A percentile compares a stretch with the other conserved stretches of the same genome.
Conservation (phyloP, 2,329 filamentous ascomycete genomes). For the Epichloe uncinata region DNA sequence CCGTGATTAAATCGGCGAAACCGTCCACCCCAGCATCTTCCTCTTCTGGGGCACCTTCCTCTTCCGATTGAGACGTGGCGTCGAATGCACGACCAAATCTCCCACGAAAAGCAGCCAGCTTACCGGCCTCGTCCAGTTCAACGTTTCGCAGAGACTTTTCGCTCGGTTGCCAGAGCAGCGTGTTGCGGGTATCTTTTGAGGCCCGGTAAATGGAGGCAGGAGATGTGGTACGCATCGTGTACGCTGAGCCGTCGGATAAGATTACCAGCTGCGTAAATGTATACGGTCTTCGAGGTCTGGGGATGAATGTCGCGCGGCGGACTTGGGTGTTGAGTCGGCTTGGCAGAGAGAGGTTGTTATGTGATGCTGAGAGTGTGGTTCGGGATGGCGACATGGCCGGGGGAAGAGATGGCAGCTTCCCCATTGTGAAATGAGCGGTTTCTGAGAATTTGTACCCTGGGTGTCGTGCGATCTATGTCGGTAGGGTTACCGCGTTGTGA, state of each 20-base stretch:
- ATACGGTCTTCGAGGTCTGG: constrained; percentile 83
- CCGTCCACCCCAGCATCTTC: constrained; percentile 14
- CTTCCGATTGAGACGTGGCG: constrained; percentile 26
- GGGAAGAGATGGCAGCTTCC: constrained; percentile 15
- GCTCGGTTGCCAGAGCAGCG: constrained; percentile 79
- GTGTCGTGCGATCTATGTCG: neutral
- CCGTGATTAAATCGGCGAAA: constrained; percentile 38
- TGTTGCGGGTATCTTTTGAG: constrained; percentile 78
- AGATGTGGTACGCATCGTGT: constrained; percentile 63
- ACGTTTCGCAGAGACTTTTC: constrained; percentile 71
- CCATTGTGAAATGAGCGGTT: constrained; percentile 12
- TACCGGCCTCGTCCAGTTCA: constrained; percentile 89
- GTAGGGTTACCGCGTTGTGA: neutral
- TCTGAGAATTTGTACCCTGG: neutral
- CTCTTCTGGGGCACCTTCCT: constrained; percentile 17
- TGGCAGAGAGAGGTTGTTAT: constrained; percentile 13
- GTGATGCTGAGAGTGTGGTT: constrained; percentile 7
- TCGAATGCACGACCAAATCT: constrained; percentile 82
- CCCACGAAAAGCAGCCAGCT: constrained; percentile 71
- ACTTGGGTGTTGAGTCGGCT: constrained; percentile 35
- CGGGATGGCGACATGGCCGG: constrained; percentile 17
- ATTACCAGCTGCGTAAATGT: constrained; percentile 95
- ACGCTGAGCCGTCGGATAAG: constrained; percentile 81
- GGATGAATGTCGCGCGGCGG: constrained; percentile 73
- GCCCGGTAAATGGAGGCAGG: constrained; percentile 46